Conservation (phyloP, 2,329 filamentous ascomycete species). For the Nemania sp. region DNA sequence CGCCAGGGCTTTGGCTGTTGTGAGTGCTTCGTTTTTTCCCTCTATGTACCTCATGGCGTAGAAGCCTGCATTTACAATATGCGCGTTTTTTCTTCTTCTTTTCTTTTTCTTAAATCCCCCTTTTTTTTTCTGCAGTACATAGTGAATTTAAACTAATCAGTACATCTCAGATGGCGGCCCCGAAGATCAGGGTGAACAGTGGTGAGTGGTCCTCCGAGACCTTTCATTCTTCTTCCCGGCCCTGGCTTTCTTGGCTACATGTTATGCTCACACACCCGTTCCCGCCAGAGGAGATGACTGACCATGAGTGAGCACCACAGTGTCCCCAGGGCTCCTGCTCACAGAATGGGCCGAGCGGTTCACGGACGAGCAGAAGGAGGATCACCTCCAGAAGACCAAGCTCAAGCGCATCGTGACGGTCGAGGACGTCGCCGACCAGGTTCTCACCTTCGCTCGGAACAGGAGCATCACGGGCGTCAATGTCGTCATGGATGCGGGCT, state of each 20-base stretch:
- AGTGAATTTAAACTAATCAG: neutral
- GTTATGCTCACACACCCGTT: neutral
- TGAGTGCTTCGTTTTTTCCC: constrained; percentile 10
- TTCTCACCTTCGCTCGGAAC: constrained; percentile 53
- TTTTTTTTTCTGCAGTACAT: no score
- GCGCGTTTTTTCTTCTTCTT: neutral
- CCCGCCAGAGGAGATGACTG: neutral
- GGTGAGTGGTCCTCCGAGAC: constrained; percentile 41
- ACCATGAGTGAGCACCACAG: neutral
- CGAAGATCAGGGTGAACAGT: constrained; percentile 62
- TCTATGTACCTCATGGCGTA: neutral
- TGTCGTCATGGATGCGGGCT: constrained; percentile 54
- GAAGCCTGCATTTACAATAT: neutral
- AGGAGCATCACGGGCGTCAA: constrained; percentile 58
- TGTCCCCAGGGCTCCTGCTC: constrained; percentile 19
- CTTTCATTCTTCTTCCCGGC: neutral
- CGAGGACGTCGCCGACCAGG: constrained; percentile 60
- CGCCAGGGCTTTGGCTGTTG: constrained; percentile 55
- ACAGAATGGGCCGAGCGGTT: constrained; percentile 68
- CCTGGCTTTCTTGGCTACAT: neutral
- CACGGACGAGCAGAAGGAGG: constrained; percentile 59
- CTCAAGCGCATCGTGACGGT: constrained; percentile 64
- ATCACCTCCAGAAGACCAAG: constrained; percentile 57
- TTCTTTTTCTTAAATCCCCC: neutral
- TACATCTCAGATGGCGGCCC: constrained; percentile 48